Percentiles rank a stretch among this genome's conserved stretches.
Evolutionary conservation across 345 rosid species (phyloP).

Genomic region (Linum lewisii): DNA sequence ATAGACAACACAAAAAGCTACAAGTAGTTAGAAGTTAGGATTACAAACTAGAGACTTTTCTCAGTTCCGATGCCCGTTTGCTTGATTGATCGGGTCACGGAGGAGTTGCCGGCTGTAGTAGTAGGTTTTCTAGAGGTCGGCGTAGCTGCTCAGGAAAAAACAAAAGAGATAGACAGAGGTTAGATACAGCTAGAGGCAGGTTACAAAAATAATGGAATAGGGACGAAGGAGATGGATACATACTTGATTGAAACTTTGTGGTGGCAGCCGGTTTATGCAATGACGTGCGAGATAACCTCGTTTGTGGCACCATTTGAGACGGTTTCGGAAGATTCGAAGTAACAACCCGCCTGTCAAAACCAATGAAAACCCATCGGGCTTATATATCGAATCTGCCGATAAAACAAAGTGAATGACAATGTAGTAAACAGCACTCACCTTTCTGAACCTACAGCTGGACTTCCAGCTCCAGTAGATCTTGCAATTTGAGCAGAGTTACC

Average conservation of each 20-base stretch:
- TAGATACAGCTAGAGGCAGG: background rate
- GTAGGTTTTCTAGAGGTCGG: constrained; percentile 17
- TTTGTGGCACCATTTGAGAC: constrained; percentile 28
- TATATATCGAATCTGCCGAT: background rate
- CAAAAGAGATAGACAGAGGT: background rate
- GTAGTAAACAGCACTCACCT: constrained; percentile 35
- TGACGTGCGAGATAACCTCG: constrained; percentile 44
- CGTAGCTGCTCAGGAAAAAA: background rate
- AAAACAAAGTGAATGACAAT: background rate
- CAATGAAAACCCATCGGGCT: background rate
- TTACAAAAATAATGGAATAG: background rate
- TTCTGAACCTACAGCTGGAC: constrained; percentile 16
- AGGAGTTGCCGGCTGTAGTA: constrained; percentile 16
- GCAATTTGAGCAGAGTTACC: background rate
- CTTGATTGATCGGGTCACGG: constrained; percentile 21
- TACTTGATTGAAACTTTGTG: constrained; percentile 52
- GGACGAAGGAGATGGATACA: constrained; percentile 6
- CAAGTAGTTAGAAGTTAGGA: constrained; percentile 6
- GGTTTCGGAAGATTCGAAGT: constrained; percentile 56
- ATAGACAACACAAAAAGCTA: background rate
- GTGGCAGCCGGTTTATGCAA: constrained; percentile 24
- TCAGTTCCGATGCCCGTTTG: constrained; percentile 19
- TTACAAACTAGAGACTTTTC: constrained; percentile 9
- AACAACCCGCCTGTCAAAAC: constrained; percentile 19
- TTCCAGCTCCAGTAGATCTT: constrained; percentile 23